Percentiles rank a stretch among this genome's conserved stretches.
Conservation (phyloP, 768 basidiomycete species). For the Amanita phalloides region DNA sequence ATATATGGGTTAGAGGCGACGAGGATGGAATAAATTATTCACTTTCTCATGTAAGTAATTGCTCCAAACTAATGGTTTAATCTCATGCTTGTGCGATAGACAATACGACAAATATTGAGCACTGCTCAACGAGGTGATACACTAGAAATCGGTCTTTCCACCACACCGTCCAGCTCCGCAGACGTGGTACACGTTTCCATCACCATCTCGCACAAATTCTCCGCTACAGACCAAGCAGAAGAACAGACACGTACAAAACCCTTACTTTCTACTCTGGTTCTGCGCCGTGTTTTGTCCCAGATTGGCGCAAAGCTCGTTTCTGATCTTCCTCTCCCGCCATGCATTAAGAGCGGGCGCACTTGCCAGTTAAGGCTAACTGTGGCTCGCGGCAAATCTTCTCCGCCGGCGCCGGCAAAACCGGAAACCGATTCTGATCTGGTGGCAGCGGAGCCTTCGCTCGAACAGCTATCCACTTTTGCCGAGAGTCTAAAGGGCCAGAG, state of each 20-base stretch:
- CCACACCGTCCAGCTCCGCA: constrained; percentile 10
- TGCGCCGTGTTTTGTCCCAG: constrained; percentile 51
- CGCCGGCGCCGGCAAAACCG: constrained; percentile 15
- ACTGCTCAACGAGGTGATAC: constrained; percentile 67
- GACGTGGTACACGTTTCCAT: constrained; percentile 31
- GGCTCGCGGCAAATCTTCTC: constrained; percentile 43
- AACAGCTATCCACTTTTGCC: constrained; percentile 69
- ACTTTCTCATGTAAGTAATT: constrained; percentile 66
- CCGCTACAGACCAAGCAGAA: constrained; percentile 18
- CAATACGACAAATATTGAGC: constrained; percentile 73
- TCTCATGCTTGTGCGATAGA: constrained; percentile 28
- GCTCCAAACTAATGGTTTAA: neutral
- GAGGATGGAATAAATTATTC: constrained; percentile 78
- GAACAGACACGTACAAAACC: constrained; percentile 30
- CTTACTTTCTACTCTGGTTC: constrained; percentile 34
- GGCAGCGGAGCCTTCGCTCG: constrained; percentile 68
- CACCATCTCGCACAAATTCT: constrained; percentile 39
- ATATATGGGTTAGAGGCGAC: constrained; percentile 75
- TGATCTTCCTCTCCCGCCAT: constrained; percentile 31
- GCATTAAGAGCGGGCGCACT: constrained; percentile 34
- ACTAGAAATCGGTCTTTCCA: constrained; percentile 72
- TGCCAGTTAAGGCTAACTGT: constrained; percentile 61
- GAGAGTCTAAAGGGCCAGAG: constrained; percentile 77
- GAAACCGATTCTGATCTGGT: constrained; percentile 34
- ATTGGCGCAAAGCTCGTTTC: constrained; percentile 41